Conservation (phyloP, 257 asterid genomes). For the Perilla frutescens region DNA sequence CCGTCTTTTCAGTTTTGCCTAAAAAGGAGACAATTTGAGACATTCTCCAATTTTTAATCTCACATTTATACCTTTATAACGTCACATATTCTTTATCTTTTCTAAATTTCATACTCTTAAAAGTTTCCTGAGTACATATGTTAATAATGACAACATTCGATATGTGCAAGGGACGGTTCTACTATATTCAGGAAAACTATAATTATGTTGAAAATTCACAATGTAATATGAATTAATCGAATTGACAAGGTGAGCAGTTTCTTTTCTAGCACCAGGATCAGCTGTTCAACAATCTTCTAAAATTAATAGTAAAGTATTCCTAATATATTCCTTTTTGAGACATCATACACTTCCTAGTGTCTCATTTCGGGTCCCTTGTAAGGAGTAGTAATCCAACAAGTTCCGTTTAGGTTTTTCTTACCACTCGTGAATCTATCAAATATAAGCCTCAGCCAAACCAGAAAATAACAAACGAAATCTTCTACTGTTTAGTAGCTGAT, state of each 20-base stretch:
- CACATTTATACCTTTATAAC: neutral
- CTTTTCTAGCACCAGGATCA: neutral
- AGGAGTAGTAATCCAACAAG: neutral
- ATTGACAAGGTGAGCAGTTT: neutral
- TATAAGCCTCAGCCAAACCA: neutral
- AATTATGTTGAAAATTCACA: too few relatives aligned
- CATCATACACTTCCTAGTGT: neutral
- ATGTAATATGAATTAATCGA: too few relatives aligned
- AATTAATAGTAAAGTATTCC: neutral
- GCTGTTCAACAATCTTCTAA: neutral
- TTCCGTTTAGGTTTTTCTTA: neutral
- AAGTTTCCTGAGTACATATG: neutral
- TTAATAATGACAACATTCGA: neutral
- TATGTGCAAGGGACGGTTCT: neutral
- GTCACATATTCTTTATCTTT: slow-evolving; percentile 13
- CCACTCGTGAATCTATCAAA: neutral
- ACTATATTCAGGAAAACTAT: too few relatives aligned
- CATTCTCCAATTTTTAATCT: neutral
- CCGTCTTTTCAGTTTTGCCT: neutral
- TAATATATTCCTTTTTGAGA: neutral
- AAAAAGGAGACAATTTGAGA: neutral
- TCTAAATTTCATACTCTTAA: neutral
- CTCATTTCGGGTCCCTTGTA: neutral
- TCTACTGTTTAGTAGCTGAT: neutral
- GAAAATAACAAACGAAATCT: neutral